These are phyloP conservation scores for Keithomyces neogunnii DNA, from an alignment of 2,329 filamentous ascomycete species.

Conservation along the genomic window DNA sequence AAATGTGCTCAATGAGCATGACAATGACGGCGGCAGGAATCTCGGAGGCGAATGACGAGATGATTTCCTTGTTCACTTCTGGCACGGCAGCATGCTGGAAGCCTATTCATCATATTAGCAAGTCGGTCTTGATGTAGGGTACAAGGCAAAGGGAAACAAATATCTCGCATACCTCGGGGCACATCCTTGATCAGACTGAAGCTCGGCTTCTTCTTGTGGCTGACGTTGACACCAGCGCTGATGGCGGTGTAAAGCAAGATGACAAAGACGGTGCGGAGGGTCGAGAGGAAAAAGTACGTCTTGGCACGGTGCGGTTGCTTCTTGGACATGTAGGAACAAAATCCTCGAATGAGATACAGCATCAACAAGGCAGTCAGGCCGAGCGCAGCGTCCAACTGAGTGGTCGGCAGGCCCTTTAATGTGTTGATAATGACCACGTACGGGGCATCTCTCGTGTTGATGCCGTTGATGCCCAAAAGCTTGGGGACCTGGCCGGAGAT, in stretches of 20 bases:
- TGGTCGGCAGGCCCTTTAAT: constrained; percentile 34
- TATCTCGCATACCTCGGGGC: constrained; percentile 48
- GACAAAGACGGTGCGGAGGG: constrained; percentile 70
- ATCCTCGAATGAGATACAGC: constrained; percentile 57
- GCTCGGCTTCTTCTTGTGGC: constrained; percentile 44
- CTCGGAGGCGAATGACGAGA: constrained; percentile 55
- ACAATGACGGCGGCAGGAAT: constrained; percentile 70
- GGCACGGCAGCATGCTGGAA: constrained; percentile 66
- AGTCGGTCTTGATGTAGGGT: too few species aligned
- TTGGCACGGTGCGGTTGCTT: constrained; percentile 59
- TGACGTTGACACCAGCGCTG: constrained; percentile 61
- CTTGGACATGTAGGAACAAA: constrained; percentile 56
- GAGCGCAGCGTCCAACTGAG: constrained; percentile 62
- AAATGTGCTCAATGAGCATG: constrained; percentile 71
- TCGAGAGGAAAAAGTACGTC: constrained; percentile 70
- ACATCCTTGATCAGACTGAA: constrained; percentile 61
- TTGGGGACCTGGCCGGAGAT: constrained; percentile 40
- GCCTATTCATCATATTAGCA: constrained; percentile 27
- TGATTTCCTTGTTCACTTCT: constrained; percentile 48
- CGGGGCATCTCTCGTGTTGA: constrained; percentile 40
- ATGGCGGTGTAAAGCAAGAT: constrained; percentile 74
- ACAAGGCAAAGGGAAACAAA: background rate
- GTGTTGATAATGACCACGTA: constrained; percentile 44
- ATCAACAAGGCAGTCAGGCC: constrained; percentile 60
- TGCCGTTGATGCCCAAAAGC: constrained; percentile 39